Conservation (phyloP, 352 stramenopile genomes). For the Thalassiosira livingstoniorum region DNA sequence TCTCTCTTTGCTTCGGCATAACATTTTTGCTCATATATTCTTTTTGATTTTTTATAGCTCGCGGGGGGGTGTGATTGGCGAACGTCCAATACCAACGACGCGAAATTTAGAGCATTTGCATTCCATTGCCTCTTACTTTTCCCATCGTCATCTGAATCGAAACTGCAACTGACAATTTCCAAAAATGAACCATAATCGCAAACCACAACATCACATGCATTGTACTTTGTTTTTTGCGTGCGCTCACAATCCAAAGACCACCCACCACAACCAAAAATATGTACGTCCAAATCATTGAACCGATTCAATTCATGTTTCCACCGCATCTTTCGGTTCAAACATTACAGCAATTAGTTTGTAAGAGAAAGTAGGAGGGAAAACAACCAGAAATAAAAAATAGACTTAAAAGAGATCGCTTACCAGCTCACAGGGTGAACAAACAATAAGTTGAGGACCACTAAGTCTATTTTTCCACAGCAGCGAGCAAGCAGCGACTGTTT, state of each 20-base stretch:
- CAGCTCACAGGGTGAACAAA: conserved; percentile 68
- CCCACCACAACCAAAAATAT: conserved; percentile 2
- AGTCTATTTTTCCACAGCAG: conserved; percentile 67
- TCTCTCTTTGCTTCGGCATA: too few species aligned
- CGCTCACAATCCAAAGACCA: conserved; percentile 22
- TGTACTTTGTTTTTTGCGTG: not conserved
- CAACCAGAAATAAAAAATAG: conserved; percentile 7
- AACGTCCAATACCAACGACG: conserved; percentile 42
- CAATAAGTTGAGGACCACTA: conserved; percentile 71
- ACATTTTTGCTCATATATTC: too few species aligned
- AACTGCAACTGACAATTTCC: conserved; percentile 14
- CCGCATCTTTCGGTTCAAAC: conserved; percentile 53
- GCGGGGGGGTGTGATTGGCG: conserved; percentile 23
- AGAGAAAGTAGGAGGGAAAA: conserved; percentile 7
- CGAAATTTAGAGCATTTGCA: conserved; percentile 17
- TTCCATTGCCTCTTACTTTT: not conserved
- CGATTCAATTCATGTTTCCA: conserved; percentile 76
- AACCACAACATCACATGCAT: conserved; percentile 62
- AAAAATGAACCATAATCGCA: conserved; percentile 67
- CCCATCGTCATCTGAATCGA: not conserved
- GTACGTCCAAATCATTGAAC: conserved; percentile 56
- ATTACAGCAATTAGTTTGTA: conserved; percentile 9
- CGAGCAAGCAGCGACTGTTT: conserved; percentile 66
- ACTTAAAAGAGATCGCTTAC: conserved; percentile 49
- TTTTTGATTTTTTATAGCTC: not conserved